Evolutionary conservation across 768 basidiomycete genomes (phyloP), one percentile per base, ranked within the genome.

Genomic region (Hirschioporus abietinus): DNA sequence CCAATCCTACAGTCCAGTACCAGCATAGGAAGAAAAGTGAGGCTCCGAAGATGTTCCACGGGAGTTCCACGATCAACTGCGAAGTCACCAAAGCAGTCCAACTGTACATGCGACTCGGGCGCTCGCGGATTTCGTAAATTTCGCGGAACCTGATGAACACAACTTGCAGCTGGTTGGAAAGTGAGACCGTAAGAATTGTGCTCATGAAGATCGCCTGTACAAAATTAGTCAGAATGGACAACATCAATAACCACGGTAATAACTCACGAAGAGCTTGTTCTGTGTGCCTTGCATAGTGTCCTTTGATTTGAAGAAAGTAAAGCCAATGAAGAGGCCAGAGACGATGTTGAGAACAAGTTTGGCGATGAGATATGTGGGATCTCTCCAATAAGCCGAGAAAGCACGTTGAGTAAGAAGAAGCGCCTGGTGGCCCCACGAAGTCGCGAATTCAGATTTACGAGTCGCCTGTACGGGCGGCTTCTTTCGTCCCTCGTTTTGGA

Each of bases 261-360:
- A 5, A 78, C 84, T 62, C 67, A 86, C 86, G 71, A 89, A 89
- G 34, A 89, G 79, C 71, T 88, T 87, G 72, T 88, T 86, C 71
- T 89, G 87, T 0, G 83, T 83, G 57, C 86, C 88, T 66, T 83
- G 84, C 64, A 85, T 79, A 18, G 80, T 79, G 63, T 85, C 71
- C 42, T 84, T 82, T 17, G 84, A 74, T 66, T 84, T 78, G 78
- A 78, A 89, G 74, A 89, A 89, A 7, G 88, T 86, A 68, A 89
- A 88, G 5, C 80, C 80, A 64, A 88, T 85, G 69, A 88, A 82
- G 1, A 88, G 76, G 3, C 86, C 87, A 1, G 81, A 81, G 8
- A 81, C 70, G 58, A 84, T 80, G 66, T 87, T 86, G 30, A 88
- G 74, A 58, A 80, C 71, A 35, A 88, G 68, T 73, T 89, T 89